A percentile compares a stretch with the other conserved stretches of the same genome.
Conservation (phyloP, 331 rosid species). For the Malus hybrid region DNA sequence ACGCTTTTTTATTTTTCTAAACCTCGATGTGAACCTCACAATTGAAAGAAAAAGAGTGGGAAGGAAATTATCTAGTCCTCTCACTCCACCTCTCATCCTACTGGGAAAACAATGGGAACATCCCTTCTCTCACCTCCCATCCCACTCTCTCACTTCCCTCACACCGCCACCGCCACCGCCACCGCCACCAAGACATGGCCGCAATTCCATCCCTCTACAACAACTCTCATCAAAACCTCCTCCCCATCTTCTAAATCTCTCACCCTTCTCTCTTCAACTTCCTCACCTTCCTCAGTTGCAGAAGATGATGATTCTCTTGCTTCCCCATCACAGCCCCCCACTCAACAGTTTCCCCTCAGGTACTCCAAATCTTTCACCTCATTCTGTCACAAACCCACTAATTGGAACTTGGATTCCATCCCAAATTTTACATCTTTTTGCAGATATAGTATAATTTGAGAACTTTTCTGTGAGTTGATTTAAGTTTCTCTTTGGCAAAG, state of each 20-base stretch:
- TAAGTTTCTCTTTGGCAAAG: not conserved
- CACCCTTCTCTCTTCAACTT: constrained; percentile 35
- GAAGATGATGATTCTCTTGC: constrained; percentile 34
- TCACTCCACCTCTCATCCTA: not conserved
- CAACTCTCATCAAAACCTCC: not conserved
- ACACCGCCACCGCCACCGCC: not conserved
- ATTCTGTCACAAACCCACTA: not conserved
- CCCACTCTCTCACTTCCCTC: constrained; percentile 19
- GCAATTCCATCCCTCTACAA: constrained; percentile 3
- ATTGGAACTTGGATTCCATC: not conserved
- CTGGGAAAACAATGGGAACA: constrained; percentile 33
- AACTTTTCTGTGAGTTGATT: not conserved
- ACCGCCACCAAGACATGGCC: constrained; percentile 9
- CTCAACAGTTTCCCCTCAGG: constrained; percentile 30
- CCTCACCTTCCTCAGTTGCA: constrained; percentile 35
- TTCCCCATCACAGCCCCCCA: constrained; percentile 20
- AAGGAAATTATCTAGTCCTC: not conserved
- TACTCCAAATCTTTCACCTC: constrained; percentile 10
- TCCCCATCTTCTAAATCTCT: constrained; percentile 3
- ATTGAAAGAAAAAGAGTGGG: not conserved
- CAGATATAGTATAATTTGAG: not conserved
- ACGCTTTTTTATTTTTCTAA: no score
- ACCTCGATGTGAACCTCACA: no score
- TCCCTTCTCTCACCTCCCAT: constrained; percentile 32
- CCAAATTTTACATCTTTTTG: no score